Base-by-base conservation (phyloP, 371 early-diverging fungal genomes). In the Phascolomyces articulosus region DNA sequence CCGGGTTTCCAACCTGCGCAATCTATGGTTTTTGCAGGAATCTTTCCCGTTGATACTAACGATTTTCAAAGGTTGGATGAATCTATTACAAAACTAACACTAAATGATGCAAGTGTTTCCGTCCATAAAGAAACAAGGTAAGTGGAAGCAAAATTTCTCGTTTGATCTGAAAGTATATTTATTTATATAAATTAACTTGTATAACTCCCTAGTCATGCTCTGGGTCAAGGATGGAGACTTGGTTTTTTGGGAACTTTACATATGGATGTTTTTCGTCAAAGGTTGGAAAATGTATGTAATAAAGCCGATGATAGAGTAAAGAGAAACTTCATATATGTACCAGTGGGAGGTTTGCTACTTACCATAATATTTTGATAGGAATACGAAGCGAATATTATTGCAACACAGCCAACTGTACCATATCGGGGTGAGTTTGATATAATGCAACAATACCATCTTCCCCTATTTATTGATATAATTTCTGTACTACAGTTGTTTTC, bases 191-290 rank as follows among this genome's bases (percentile, higher is more conserved):
- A n/a, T n/a, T n/a, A n/a, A n/a, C n/a, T n/a, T n/a, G n/a, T n/a
- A n/a, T n/a, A n/a, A n/a, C n/a, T n/a, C n/a, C n/a, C n/a, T n/a
- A 89, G 90, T 69, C 82, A 78, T 51, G 93, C 97, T 16, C 67
- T 98, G 18, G 99, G 99, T 1, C 98, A 96, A 79, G 99, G 99
- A 2, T 98, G 95, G 90, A 87, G 99, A 23, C 82, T 98, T 21
- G 99, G 99, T 1, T 98, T 98, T 64, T 68, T 97, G 65, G 99
- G 98, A 4, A 96, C 95, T 0, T 70, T 98, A 31, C 98, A 97
- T 62, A 95, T 98, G 98, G 99, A 98, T 71, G 98, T 98, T 18
- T 98, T 98, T 70, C 80, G 93, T 27, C 96, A 98, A 68, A 82
- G 99, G 27, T 74, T 98, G 44, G 96, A 98, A 68, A 92, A 96